A percentile compares a stretch with the other conserved stretches of the same genome.
These are phyloP conservation scores for Cordyceps cicadae DNA, from an alignment of 2,329 filamentous ascomycete genomes.

Conservation along the genomic window DNA sequence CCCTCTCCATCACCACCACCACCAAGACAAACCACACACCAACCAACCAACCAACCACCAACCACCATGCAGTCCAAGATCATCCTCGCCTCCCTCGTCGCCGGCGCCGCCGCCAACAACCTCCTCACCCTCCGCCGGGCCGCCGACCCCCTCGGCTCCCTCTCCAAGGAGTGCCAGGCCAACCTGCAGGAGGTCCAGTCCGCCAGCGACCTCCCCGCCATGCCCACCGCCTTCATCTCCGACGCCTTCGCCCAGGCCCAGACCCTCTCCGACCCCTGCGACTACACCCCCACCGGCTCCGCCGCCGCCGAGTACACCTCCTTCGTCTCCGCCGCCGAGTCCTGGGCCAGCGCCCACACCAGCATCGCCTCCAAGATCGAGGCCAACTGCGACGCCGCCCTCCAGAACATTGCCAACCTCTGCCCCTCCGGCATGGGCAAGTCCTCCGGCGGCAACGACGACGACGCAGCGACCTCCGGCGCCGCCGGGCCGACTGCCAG, in stretches of 20 bases:
- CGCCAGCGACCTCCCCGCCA: slow-evolving; percentile 21
- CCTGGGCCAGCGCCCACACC: slow-evolving; percentile 24
- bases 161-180: slow-evolving; percentile 18
- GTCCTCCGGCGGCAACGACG: background rate
- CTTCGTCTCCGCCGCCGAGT: slow-evolving; percentile 23
- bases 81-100: slow-evolving; percentile 7
- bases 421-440: background rate
- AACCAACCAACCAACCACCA: background rate
- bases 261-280: slow-evolving; percentile 24
- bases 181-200: slow-evolving; percentile 18
- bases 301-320: slow-evolving; percentile 24
- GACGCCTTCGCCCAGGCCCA: slow-evolving; percentile 13
- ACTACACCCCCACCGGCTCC: slow-evolving; percentile 22
- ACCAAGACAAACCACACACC: background rate
- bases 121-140: slow-evolving; percentile 18
- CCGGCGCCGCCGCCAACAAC: slow-evolving; percentile 2
- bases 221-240: slow-evolving; percentile 22
- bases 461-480: too few relatives aligned
- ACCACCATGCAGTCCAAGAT: slow-evolving; percentile 12
- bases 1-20: background rate
- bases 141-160: slow-evolving; percentile 7
- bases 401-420: background rate
- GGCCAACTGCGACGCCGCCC: slow-evolving; percentile 20
- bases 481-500: too few relatives aligned
- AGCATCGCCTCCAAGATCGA: slow-evolving; percentile 20